Evolutionary conservation across 129 eudicot species (phyloP).

Genomic region (Helichrysum umbraculigerum): DNA sequence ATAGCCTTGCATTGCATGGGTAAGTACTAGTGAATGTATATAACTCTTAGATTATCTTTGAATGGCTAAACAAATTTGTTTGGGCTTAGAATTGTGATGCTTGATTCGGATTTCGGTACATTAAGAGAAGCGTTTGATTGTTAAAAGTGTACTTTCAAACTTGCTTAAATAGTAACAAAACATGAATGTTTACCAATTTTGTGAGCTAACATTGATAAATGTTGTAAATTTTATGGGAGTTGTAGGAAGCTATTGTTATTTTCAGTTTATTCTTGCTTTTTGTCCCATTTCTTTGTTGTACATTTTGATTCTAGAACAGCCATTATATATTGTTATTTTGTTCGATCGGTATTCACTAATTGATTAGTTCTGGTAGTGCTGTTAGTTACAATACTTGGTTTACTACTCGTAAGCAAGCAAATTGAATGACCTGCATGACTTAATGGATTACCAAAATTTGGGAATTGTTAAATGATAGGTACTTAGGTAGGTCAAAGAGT

Average conservation of each 20-base stretch:
- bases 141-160: not conserved
- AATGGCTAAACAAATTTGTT: not conserved
- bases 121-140: not conserved
- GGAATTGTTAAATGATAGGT: not conserved
- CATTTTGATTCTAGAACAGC: not conserved
- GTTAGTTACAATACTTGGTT: not conserved
- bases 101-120: not conserved
- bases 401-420: not conserved
- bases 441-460: not conserved
- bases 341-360: not conserved
- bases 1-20: too few species aligned
- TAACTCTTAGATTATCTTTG: not conserved
- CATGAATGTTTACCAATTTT: not conserved
- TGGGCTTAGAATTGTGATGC: not conserved
- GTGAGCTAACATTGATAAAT: not conserved
- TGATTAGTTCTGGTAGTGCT: not conserved
- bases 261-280: not conserved
- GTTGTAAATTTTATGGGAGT: not conserved
- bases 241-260: not conserved
- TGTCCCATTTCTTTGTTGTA: constrained; percentile 2
- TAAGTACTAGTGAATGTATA: too few species aligned
- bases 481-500: not conserved
- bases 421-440: not conserved
- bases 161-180: not conserved
- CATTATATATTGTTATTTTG: not conserved